Base-by-base conservation (phyloP, 2,329 filamentous ascomycete species). In the Penicillium brasilianum region DNA sequence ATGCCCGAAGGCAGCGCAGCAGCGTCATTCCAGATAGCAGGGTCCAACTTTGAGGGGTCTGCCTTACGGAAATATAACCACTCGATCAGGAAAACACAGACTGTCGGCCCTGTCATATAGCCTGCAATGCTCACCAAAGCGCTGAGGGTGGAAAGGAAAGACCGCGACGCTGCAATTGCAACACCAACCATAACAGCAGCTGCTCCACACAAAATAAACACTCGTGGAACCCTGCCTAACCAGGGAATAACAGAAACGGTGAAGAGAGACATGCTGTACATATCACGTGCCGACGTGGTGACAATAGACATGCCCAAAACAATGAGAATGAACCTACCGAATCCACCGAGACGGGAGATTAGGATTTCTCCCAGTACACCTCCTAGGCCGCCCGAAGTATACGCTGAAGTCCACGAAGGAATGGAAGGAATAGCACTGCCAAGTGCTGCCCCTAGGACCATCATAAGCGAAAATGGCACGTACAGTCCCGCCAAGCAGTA, bases 51-150 rank as follows among this genome's bases (percentile, higher is more conserved):
- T 6, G 43, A 13, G 8, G 43, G 43, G 25, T 46, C 43, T 28
- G 43, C 43, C 18, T 46, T 46, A 28, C 43, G 43, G 7, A 46
- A 46, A 46, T 46, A 46, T 22, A 46, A 28, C 43, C 43, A 46
- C 43, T 46, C 43, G 13, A 46, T 46, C 11, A 46, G 43, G 14
- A 46, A 46, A 22, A 46, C 43, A 9, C 43, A 46, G 43, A 46
- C 43, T 46, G 43, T 46, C 9, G 43, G 43, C 43, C 43, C 43
- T 6, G 43, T 46, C 43, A 46, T 46, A 7, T 46, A 46, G 20
- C 43, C 43, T 22, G 43, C 43, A 28, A 46, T 46, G 43, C 43
- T 46, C 18, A 46, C 43, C 20, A 46, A 28, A 16, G 43, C 25
- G 20, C 43, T 46, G 1, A 46, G 25, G 14, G 43, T 46, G 20